Base-by-base conservation (phyloP, 495 filamentous ascomycete species). In the Aspergillus baeticus region DNA sequence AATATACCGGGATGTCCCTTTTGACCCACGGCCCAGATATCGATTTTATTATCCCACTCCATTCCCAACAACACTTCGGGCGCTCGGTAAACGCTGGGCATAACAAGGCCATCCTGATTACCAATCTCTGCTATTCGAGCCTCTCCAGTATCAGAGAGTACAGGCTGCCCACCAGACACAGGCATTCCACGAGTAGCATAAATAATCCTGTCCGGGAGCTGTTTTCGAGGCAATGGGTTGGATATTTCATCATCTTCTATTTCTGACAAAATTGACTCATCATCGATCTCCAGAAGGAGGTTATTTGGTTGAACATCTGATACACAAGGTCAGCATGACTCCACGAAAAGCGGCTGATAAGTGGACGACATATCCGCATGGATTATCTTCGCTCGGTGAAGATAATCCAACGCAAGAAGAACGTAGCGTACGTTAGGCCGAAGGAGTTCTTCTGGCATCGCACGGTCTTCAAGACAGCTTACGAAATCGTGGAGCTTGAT, bases 1-100 rank as follows among this genome's bases (percentile, higher is more conserved):
- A 5, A 38, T 3, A 14, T 4, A 5, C 5, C 13, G 5, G 15
- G 5, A 1, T 63, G 63, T 61, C 73, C 75, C 64, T 71, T 66
- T 23, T 71, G 57, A n/a, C 68, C 75, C 48, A 76, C 21, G 23
- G 53, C 57, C 73, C 72, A 75, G 52, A 78, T 70, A 59, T 76
- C 73, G 23, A 75, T 57, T 46, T 69, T 70, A 20, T 46, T 64
- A 61, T 65, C 60, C 75, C 75, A 76, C 15, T 46, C 37, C 54
- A 68, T 66, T 11, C 61, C 57, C 36, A 75, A 48, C 33, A 73
- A 64, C 4, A 76, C 58, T 54, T 77, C 73, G 1, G 71, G 72
- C 10, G 72, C 70, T 41, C 69, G 46, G 54, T 76, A 77, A 26
- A 70, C 58, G 39, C 53, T 55, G n/a, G 71, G 73, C 70, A 70